Evolutionary conservation across 2,329 filamentous ascomycete species (phyloP).

Genomic region (Pseudocercospora musae): DNA sequence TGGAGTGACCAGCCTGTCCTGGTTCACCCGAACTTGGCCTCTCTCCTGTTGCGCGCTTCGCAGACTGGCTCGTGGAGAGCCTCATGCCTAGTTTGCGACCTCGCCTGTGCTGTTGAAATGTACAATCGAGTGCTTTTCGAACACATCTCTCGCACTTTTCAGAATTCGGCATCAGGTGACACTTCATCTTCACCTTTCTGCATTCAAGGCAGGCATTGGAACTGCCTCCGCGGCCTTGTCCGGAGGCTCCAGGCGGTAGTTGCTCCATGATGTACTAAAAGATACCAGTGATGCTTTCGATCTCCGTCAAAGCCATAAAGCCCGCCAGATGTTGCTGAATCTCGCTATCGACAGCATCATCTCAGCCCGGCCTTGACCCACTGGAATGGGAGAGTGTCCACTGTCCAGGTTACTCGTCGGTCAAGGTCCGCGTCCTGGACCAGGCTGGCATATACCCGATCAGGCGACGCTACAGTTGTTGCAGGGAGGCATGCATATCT

Average conservation of each 20-base stretch:
- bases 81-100: constrained; percentile 41
- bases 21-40: background rate
- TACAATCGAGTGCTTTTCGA: constrained; percentile 39
- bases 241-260: background rate
- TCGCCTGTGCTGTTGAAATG: constrained; percentile 41
- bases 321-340: background rate
- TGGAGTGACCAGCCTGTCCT: background rate
- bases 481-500: background rate
- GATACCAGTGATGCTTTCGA: background rate
- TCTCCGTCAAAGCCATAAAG: background rate
- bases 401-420: background rate
- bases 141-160: constrained; percentile 38
- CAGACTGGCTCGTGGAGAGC: constrained; percentile 23
- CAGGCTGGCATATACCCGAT: background rate
- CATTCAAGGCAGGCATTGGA: constrained; percentile 39
- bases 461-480: background rate
- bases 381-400: background rate
- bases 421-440: background rate
- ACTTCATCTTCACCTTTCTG: constrained; percentile 43
- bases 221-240: constrained; percentile 6
- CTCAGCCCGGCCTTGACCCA: background rate
- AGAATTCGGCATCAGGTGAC: constrained; percentile 17
- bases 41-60: background rate
- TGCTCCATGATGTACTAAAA: background rate
- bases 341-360: background rate